phyloP scores from a whole-genome alignment of 139 green algal genomes.

The Medakamo hakoo region DNA sequence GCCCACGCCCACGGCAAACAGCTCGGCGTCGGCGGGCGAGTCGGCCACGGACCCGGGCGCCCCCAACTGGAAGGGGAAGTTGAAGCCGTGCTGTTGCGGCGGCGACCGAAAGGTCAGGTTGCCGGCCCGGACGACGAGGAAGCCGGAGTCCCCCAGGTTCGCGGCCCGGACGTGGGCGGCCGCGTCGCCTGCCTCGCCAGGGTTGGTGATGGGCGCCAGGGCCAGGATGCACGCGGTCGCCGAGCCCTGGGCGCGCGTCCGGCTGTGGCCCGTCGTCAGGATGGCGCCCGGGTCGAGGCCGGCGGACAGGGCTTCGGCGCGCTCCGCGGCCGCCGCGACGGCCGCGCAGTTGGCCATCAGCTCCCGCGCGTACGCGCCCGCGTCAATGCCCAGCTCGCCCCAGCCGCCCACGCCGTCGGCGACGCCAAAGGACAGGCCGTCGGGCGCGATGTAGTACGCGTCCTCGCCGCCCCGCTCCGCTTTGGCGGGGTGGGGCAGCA shows the following conservation, averaged over 20 bases:
- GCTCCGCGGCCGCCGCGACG: slow-evolving; percentile 9
- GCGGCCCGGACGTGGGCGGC: slow-evolving; percentile 39
- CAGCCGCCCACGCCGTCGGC: slow-evolving; percentile 78
- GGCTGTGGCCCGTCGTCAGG: slow-evolving; percentile 7
- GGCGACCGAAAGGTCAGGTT: slow-evolving; percentile 63
- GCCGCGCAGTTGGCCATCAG: slow-evolving; percentile 55
- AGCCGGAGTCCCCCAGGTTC: slow-evolving; percentile 73
- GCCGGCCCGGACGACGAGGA: slow-evolving; percentile 15
- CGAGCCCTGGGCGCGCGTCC: slow-evolving; percentile 29
- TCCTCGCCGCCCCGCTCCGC: slow-evolving; percentile 62
- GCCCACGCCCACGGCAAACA: slow-evolving; percentile 42
- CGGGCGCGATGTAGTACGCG: slow-evolving; percentile 55
- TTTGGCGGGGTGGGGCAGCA: slow-evolving; percentile 76
- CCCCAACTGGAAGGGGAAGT: slow-evolving; percentile 91
- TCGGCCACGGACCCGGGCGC: slow-evolving; percentile 32
- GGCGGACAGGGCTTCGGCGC: not conserved
- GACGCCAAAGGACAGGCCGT: slow-evolving; percentile 41
- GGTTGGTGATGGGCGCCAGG: too few species aligned
- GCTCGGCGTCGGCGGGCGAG: slow-evolving; percentile 25
- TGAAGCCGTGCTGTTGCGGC: slow-evolving; percentile 94
- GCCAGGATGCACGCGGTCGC: slow-evolving; percentile 69
- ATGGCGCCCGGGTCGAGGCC: slow-evolving; percentile 28
- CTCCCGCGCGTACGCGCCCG: slow-evolving; percentile 56
- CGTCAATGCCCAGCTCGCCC: slow-evolving; percentile 54
- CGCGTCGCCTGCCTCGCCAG: too few species aligned